Conservation (phyloP, 176 grass and related monocot genomes). For the Bonia amplexicaulis region DNA sequence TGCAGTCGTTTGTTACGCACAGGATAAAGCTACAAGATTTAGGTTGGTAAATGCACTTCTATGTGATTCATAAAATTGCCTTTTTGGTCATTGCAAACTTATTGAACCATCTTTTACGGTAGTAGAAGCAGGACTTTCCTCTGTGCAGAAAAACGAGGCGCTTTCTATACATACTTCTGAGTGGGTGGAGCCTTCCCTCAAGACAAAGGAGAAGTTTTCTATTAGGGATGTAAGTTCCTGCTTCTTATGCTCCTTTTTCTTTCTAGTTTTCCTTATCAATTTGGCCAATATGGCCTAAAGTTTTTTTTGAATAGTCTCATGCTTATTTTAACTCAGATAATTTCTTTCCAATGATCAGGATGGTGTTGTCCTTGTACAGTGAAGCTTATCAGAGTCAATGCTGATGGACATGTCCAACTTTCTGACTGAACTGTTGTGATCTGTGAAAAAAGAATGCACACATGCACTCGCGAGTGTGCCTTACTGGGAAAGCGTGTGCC, state of each 20-base stretch:
- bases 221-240: constrained; percentile 59
- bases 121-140: constrained; percentile 43
- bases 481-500: background rate
- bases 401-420: constrained; percentile 20
- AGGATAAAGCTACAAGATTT: constrained; percentile 62
- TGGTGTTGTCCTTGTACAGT: constrained; percentile 42
- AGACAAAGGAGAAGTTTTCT: constrained; percentile 63
- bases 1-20: constrained; percentile 91
- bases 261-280: background rate
- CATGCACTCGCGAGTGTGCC: background rate
- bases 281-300: background rate
- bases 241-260: background rate
- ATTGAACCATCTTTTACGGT: constrained; percentile 19
- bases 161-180: constrained; percentile 46
- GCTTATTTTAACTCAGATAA: constrained; percentile 22
- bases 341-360: constrained; percentile 38
- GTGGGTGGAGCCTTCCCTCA: constrained; percentile 70
- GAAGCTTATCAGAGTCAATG: background rate
- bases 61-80: background rate
- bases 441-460: background rate
- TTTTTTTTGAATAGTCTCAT: background rate
- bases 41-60: constrained; percentile 40
- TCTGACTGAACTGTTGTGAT: constrained; percentile 12
- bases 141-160: constrained; percentile 8
- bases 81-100: background rate